Percentiles rank a stretch among this genome's conserved stretches.
These are phyloP conservation scores for Beauveria sp. DNA, from an alignment of 2,329 filamentous ascomycete genomes.

Conservation along the genomic window DNA sequence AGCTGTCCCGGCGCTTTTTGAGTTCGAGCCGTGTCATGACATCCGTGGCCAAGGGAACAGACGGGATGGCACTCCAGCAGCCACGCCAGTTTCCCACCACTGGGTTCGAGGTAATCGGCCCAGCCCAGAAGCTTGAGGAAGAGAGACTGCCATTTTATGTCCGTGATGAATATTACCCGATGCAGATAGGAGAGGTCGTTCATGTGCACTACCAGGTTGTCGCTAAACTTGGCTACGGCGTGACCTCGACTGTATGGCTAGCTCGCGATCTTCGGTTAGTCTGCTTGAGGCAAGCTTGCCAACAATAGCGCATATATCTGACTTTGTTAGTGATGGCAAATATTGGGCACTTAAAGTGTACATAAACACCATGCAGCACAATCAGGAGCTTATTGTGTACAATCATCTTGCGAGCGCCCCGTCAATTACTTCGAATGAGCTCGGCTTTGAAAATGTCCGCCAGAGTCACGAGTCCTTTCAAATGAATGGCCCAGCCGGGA, in stretches of 20 bases:
- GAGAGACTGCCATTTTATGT: conserved; percentile 20
- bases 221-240: conserved; percentile 34
- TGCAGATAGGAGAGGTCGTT: conserved; percentile 26
- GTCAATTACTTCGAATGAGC: too few relatives aligned
- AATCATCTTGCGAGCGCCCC: conserved; percentile 18
- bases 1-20: too few relatives aligned
- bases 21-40: too few relatives aligned
- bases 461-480: conserved; percentile 27
- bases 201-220: conserved; percentile 27
- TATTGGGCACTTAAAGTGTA: conserved; percentile 26
- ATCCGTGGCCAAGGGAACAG: too few relatives aligned
- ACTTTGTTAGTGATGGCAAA: neutral
- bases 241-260: conserved; percentile 34
- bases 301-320: neutral
- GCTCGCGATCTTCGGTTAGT: conserved; percentile 25
- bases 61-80: neutral
- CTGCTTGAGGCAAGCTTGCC: neutral
- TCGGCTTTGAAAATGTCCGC: conserved; percentile 19
- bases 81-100: conserved; percentile 11
- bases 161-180: conserved; percentile 26
- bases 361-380: conserved; percentile 20
- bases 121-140: conserved; percentile 20
- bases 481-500: conserved; percentile 22
- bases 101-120: conserved; percentile 16
- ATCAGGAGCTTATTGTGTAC: conserved; percentile 23